phyloP scores from a whole-genome alignment of 2,329 filamentous ascomycete species.

The Venturia carpophila region DNA sequence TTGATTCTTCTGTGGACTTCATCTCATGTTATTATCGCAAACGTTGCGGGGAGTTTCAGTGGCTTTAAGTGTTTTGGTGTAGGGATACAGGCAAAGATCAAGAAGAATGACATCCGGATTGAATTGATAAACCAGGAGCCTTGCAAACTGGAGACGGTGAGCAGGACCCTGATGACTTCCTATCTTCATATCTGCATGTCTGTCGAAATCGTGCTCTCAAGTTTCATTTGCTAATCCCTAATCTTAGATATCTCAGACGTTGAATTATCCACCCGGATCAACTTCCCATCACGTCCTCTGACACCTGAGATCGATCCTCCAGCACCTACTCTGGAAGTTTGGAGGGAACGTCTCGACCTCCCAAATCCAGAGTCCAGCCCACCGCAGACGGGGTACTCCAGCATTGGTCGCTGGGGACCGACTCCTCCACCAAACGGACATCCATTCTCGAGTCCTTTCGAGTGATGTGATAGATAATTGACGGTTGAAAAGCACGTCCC shows the following conservation, averaged over 20 bases:
- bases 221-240: neutral
- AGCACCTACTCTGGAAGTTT: slow-evolving; percentile 16
- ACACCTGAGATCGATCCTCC: slow-evolving; percentile 19
- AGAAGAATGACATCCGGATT: no score
- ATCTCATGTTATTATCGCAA: neutral
- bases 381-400: neutral
- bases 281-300: slow-evolving; percentile 14
- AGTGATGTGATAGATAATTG: neutral
- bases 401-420: neutral
- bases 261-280: slow-evolving; percentile 2
- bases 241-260: neutral
- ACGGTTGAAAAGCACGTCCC: neutral
- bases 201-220: neutral
- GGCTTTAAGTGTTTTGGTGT: no score
- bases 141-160: slow-evolving; percentile 13
- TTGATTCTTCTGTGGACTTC: neutral
- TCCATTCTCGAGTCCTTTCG: slow-evolving; percentile 5
- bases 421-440: neutral
- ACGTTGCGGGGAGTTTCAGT: neutral
- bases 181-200: neutral
- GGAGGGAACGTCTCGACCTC: slow-evolving; percentile 14
- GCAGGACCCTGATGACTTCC: slow-evolving; percentile 1
- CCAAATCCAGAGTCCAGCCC: neutral
- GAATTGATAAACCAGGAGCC: neutral
- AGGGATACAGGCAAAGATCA: neutral